A percentile compares a stretch with the other conserved stretches of the same genome.
Evolutionary conservation across 2,329 filamentous ascomycete species (phyloP).

Genomic region (Exophiala sideris): DNA sequence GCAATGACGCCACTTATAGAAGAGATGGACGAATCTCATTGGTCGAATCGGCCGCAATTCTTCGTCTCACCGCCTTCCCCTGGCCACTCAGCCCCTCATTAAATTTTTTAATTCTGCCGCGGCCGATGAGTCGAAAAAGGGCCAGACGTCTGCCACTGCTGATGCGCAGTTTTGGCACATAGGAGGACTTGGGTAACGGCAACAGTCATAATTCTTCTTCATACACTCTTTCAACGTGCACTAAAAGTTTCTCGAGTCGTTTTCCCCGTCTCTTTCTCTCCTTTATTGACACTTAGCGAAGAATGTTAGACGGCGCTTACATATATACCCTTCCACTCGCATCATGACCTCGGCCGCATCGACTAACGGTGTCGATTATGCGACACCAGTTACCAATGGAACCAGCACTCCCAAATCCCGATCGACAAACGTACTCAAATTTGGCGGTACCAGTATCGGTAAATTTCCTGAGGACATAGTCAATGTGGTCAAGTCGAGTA

Average conservation of each 20-base stretch:
- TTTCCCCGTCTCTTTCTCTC: not conserved
- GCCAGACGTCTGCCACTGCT: no score
- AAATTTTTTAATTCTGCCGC: not conserved
- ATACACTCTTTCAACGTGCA: no score
- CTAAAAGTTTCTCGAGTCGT: not conserved
- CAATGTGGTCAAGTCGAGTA: slow-evolving; percentile 64
- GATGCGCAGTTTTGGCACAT: no score
- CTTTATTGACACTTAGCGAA: not conserved
- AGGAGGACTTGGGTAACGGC: no score
- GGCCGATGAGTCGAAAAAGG: no score
- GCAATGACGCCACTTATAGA: not conserved
- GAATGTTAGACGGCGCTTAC: slow-evolving; percentile 8
- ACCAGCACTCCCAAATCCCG: slow-evolving; percentile 9
- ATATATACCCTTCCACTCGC: not conserved
- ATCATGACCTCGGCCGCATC: slow-evolving; percentile 21
- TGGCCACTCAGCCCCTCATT: not conserved
- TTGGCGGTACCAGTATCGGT: slow-evolving; percentile 70
- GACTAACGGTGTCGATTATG: slow-evolving; percentile 25
- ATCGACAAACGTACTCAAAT: slow-evolving; percentile 23
- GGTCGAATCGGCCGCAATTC: not conserved
- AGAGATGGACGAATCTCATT: not conserved
- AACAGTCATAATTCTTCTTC: no score
- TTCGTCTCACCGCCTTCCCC: not conserved
- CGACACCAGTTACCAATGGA: slow-evolving; percentile 10
- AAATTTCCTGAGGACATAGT: slow-evolving; percentile 81